phyloP scores from a whole-genome alignment of 768 basidiomycete species.

The Termitomyces titanicus region DNA sequence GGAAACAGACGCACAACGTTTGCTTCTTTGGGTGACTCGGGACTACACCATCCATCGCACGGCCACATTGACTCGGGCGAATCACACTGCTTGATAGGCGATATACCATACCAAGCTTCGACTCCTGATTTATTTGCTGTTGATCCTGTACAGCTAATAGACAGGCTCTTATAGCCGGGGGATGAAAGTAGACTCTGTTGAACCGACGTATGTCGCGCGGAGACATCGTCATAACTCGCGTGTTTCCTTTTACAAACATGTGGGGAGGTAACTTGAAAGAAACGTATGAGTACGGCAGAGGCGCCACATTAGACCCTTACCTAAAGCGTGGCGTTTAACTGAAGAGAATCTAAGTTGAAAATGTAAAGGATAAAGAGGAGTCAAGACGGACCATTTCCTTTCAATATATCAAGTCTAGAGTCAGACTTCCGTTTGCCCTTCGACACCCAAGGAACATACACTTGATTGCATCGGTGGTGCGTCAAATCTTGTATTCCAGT shows the following conservation, averaged over 20 bases:
- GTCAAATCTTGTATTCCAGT: conserved; percentile 29
- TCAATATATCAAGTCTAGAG: conserved; percentile 23
- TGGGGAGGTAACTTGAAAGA: conserved; percentile 8
- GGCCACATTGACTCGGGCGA: conserved; percentile 29
- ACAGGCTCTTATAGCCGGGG: conserved; percentile 8
- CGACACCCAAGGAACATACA: conserved; percentile 44
- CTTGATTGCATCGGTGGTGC: conserved; percentile 40
- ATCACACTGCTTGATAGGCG: conserved; percentile 18
- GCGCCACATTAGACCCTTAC: conserved; percentile 5
- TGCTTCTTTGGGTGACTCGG: conserved; percentile 13
- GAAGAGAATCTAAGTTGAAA: background rate
- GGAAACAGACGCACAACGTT: conserved; percentile 26
- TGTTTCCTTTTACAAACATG: conserved; percentile 24
- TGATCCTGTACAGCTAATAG: conserved; percentile 6
- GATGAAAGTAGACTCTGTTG: conserved; percentile 14
- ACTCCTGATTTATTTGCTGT: conserved; percentile 15
- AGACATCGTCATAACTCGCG: conserved; percentile 14
- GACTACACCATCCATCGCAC: conserved; percentile 29
- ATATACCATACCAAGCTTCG: conserved; percentile 16
- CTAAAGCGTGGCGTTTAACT: conserved; percentile 16
- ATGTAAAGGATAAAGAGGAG: background rate
- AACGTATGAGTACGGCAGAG: background rate
- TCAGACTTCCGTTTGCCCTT: conserved; percentile 36
- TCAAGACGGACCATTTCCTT: conserved; percentile 24
- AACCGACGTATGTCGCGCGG: conserved; percentile 19